These are phyloP conservation scores for Moesziomyces antarcticus DNA, from an alignment of 1,284 basidiomycete genomes.

Conservation along the genomic window DNA sequence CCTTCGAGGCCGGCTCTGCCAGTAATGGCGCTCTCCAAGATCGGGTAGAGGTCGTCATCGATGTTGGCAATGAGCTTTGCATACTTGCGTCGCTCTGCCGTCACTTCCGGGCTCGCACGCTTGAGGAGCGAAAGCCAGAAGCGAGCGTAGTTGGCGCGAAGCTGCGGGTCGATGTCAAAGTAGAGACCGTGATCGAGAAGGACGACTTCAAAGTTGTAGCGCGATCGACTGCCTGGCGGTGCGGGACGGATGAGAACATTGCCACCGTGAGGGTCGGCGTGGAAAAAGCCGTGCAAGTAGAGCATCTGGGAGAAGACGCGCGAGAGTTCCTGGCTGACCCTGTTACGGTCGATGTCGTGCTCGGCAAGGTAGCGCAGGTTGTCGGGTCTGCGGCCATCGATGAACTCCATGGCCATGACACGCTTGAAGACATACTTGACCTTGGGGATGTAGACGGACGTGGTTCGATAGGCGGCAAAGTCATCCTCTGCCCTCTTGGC, in stretches of 20 bases:
- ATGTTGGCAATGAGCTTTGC: conserved; percentile 66
- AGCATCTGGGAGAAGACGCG: conserved; percentile 93
- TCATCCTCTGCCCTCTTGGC: conserved; percentile 78
- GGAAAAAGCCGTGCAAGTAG: conserved; percentile 83
- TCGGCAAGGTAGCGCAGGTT: conserved; percentile 85
- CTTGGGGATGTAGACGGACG: conserved; percentile 87
- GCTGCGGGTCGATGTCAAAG: conserved; percentile 65
- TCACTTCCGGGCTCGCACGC: conserved; percentile 55
- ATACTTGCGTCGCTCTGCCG: conserved; percentile 57
- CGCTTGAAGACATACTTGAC: conserved; percentile 85
- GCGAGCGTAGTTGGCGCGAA: conserved; percentile 65
- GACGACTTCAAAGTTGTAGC: conserved; percentile 66
- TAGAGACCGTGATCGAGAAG: conserved; percentile 67
- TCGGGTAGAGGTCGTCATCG: conserved; percentile 66
- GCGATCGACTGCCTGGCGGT: conserved; percentile 52
- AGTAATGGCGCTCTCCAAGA: conserved; percentile 66
- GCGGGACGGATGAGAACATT: conserved; percentile 82
- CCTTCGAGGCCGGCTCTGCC: conserved; percentile 65
- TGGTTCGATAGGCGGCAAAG: conserved; percentile 72
- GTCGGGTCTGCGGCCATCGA: conserved; percentile 87
- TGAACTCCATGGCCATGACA: conserved; percentile 91
- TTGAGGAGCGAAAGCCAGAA: conserved; percentile 66
- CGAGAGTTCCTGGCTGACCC: conserved; percentile 81
- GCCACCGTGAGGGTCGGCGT: conserved; percentile 71
- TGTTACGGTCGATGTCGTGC: conserved; percentile 90